Percentiles rank a stretch among this genome's conserved stretches.
Conservation (phyloP, 495 filamentous ascomycete species). For the Polyplosphaeria fusca region DNA sequence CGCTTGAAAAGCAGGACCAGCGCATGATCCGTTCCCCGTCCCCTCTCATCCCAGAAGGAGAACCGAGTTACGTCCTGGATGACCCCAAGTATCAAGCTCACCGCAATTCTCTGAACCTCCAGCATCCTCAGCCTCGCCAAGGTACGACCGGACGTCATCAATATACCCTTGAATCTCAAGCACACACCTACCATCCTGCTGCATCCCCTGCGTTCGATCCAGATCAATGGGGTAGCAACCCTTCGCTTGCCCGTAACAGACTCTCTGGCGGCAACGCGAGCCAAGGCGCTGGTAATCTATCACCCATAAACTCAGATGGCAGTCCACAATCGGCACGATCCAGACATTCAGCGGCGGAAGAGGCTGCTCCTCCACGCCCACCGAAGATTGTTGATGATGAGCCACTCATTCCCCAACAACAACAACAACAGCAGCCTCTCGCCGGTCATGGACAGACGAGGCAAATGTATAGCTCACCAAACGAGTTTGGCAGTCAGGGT, state of each 20-base stretch:
- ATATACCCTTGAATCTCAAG: conserved; percentile 73
- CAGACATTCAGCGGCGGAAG: conserved; percentile 28
- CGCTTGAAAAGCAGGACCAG: conserved; percentile 45
- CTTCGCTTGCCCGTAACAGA: conserved; percentile 40
- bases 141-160: conserved; percentile 81
- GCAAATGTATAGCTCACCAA: conserved; percentile 30
- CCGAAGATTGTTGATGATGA: conserved; percentile 37
- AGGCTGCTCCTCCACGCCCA: conserved; percentile 31
- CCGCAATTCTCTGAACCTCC: conserved; percentile 80
- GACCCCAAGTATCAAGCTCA: conserved; percentile 89
- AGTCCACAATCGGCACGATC: conserved; percentile 27
- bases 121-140: conserved; percentile 85
- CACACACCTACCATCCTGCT: conserved; percentile 58
- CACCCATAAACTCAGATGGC: conserved; percentile 30
- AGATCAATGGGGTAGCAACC: conserved; percentile 63
- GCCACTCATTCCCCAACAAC: conserved; percentile 37
- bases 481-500: conserved; percentile 28
- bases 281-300: conserved; percentile 29
- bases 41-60: conserved; percentile 54
- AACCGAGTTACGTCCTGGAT: conserved; percentile 61
- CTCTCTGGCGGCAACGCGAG: conserved; percentile 33
- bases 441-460: conserved; percentile 31
- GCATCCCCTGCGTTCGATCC: conserved; percentile 58
- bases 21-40: conserved; percentile 46
- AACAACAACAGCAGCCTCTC: conserved; percentile 24